These are phyloP conservation scores for Metschnikowia matae DNA, from an alignment of 805 yeast species.

Conservation along the genomic window DNA sequence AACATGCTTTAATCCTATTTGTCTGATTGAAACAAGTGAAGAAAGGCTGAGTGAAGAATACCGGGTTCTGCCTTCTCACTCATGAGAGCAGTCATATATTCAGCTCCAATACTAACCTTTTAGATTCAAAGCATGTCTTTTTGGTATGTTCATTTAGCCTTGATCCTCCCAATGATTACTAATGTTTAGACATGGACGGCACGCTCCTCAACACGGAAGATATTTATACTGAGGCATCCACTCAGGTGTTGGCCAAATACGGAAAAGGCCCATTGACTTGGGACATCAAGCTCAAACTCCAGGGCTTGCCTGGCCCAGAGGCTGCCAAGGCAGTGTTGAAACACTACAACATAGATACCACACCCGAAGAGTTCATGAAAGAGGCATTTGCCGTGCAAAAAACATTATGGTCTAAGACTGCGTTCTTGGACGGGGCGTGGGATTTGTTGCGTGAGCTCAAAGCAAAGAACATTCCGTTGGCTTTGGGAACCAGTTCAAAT, in stretches of 20 bases:
- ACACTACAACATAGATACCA: slow-evolving; percentile 51
- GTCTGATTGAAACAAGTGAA: too few species aligned
- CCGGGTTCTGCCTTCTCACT: not conserved
- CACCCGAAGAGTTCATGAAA: slow-evolving; percentile 60
- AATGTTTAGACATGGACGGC: slow-evolving; percentile 84
- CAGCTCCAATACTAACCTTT: not conserved
- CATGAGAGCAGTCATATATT: not conserved
- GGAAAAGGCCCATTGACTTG: slow-evolving; percentile 82
- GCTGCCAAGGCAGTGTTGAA: slow-evolving; percentile 65
- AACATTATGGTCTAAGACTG: slow-evolving; percentile 56
- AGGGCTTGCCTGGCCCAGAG: slow-evolving; percentile 85
- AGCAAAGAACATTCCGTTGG: slow-evolving; percentile 63
- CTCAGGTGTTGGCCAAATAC: slow-evolving; percentile 59
- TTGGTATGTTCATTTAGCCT: slow-evolving; percentile 43
- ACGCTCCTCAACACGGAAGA: slow-evolving; percentile 88
- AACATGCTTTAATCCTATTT: too few species aligned
- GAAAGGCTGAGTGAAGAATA: too few species aligned
- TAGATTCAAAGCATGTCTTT: slow-evolving; percentile 61
- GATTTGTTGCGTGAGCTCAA: slow-evolving; percentile 58
- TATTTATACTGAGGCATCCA: slow-evolving; percentile 75
- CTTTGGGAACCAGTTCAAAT: slow-evolving; percentile 85
- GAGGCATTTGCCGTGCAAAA: slow-evolving; percentile 53
- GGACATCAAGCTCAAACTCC: slow-evolving; percentile 83
- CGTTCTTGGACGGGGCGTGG: slow-evolving; percentile 80
- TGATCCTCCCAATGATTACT: not conserved